Evolutionary conservation across 176 grass and related monocot genomes (phyloP).

Genomic region (Juncus inflexus): DNA sequence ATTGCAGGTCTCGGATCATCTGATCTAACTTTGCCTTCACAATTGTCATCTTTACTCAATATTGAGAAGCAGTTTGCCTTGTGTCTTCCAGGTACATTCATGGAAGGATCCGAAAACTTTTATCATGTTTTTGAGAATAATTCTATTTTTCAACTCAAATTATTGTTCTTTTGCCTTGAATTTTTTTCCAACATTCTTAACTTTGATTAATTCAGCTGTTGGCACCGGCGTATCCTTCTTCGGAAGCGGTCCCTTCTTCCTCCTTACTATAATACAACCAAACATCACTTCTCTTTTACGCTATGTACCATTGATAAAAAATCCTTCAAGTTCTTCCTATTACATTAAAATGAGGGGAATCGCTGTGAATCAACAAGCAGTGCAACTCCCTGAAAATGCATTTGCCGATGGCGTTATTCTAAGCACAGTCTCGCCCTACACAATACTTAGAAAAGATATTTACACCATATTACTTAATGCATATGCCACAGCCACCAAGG

Average conservation of each 20-base stretch:
- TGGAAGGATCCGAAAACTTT: no score
- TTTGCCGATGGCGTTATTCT: conserved; percentile 10
- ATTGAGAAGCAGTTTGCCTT: conserved; percentile 34
- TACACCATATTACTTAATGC: conserved; percentile 34
- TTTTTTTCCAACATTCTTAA: no score
- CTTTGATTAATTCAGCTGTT: background rate
- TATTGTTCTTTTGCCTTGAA: no score
- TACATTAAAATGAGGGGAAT: conserved; percentile 34
- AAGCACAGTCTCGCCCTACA: conserved; percentile 33
- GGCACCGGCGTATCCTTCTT: conserved; percentile 29
- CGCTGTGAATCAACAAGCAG: conserved; percentile 18
- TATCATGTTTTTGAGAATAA: no score
- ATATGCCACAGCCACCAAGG: conserved; percentile 20
- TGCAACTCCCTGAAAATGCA: background rate
- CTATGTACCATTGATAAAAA: conserved; percentile 17
- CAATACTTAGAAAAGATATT: conserved; percentile 32
- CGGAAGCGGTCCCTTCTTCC: conserved; percentile 24
- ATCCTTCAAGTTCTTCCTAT: conserved; percentile 22
- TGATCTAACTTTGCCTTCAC: conserved; percentile 30
- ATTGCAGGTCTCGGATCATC: conserved; percentile 38
- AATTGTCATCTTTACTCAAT: conserved; percentile 25
- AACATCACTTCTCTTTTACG: conserved; percentile 20
- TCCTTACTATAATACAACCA: conserved; percentile 1
- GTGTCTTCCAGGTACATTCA: conserved; percentile 37
- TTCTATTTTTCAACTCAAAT: no score